phyloP scores from a whole-genome alignment of 257 asterid species.

The Haberlea rhodopensis region DNA sequence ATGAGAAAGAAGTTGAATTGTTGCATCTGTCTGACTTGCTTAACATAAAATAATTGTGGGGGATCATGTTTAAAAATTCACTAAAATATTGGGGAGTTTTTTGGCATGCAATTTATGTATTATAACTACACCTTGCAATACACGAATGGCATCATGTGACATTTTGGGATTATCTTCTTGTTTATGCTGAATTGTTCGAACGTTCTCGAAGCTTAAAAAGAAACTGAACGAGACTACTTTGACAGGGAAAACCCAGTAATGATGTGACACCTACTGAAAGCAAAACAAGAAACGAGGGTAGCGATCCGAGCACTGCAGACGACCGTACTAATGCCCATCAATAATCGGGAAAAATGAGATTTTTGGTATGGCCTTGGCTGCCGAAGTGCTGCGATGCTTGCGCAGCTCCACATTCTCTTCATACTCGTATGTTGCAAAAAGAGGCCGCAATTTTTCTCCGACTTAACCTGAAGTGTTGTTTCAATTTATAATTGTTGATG shows the following conservation, averaged over 20 bases:
- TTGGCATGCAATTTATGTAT: background rate
- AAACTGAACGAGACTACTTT: slow-evolving; percentile 9
- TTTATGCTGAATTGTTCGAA: background rate
- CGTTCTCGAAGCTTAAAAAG: background rate
- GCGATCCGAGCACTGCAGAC: slow-evolving; percentile 26
- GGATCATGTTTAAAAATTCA: no score
- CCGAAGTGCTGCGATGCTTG: no score
- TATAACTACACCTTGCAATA: background rate
- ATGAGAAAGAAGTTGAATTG: background rate
- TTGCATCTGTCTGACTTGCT: background rate
- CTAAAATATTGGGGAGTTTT: no score
- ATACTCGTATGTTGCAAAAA: no score
- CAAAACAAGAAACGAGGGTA: slow-evolving; percentile 32
- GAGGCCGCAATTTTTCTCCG: background rate
- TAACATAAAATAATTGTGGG: background rate
- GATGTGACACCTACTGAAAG: slow-evolving; percentile 30
- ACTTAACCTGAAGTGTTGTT: background rate
- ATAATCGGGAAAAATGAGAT: slow-evolving; percentile 10
- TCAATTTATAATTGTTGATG: background rate
- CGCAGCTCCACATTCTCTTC: no score
- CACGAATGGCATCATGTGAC: background rate
- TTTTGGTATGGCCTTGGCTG: no score
- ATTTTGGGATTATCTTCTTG: background rate
- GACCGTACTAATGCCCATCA: slow-evolving; percentile 29
- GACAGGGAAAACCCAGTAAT: slow-evolving; percentile 49